These are phyloP conservation scores for Casuarina equisetifolia DNA, from an alignment of 306 rosid species.

Conservation along the genomic window DNA sequence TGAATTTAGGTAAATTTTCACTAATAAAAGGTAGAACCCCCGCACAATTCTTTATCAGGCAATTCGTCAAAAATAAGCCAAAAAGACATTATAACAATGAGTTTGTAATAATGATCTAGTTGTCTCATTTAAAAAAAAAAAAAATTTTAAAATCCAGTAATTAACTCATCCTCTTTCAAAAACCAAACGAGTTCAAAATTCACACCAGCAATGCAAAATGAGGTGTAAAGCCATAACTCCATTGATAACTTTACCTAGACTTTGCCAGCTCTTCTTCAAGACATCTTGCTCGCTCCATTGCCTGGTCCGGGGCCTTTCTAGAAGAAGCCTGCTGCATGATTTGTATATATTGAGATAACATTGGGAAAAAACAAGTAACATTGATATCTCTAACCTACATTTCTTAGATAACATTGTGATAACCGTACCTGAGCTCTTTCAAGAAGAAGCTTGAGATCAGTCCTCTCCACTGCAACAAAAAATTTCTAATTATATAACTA, in stretches of 20 bases:
- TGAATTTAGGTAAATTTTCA: too few relatives aligned
- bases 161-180: not conserved
- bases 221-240: not conserved
- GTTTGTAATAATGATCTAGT: too few relatives aligned
- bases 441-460: conserved; percentile 35
- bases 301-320: conserved; percentile 56
- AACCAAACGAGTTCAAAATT: not conserved
- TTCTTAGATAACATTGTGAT: not conserved
- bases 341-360: conserved; percentile 13
- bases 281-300: conserved; percentile 66
- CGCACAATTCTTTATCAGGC: too few relatives aligned
- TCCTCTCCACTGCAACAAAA: conserved; percentile 49
- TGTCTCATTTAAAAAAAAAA: too few relatives aligned
- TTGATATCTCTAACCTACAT: not conserved
- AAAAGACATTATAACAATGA: too few relatives aligned
- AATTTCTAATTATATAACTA: not conserved
- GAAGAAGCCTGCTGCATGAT: conserved; percentile 53
- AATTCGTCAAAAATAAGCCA: too few relatives aligned
- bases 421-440: conserved; percentile 70
- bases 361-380: conserved; percentile 13
- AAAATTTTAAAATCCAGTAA: too few relatives aligned
- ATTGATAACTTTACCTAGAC: conserved; percentile 53
- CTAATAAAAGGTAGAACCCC: too few relatives aligned
- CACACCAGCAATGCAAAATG: not conserved
- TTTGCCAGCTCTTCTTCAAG: conserved; percentile 81